Evolutionary conservation across 108 stramenopile genomes (phyloP).

Genomic region (Heterococcus sp.): DNA sequence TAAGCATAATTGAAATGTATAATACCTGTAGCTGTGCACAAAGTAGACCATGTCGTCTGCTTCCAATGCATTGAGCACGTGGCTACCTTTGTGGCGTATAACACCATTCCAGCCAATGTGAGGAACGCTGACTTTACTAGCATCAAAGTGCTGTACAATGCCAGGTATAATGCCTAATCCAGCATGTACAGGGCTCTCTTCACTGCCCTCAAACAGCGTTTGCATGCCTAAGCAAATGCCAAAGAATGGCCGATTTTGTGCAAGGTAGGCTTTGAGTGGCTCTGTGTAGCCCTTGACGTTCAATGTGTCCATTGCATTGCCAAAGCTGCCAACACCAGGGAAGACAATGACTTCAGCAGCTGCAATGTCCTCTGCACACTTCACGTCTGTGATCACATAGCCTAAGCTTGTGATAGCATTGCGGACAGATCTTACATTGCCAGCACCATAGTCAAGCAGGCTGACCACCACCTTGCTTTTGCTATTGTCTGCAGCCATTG

Average conservation of each 20-base stretch:
- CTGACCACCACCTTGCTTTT: constrained; percentile 31
- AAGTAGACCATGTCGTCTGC: constrained; percentile 72
- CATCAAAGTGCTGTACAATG: constrained; percentile 71
- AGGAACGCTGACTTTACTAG: constrained; percentile 68
- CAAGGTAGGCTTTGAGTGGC: constrained; percentile 74
- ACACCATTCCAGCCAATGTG: constrained; percentile 98
- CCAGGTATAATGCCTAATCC: constrained; percentile 92
- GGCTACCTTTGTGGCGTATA: constrained; percentile 68
- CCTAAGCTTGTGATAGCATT: constrained; percentile 83
- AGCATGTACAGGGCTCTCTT: constrained; percentile 70
- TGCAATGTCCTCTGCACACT: constrained; percentile 72
- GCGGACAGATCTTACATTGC: constrained; percentile 76
- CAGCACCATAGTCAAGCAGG: constrained; percentile 95
- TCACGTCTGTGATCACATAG: constrained; percentile 71
- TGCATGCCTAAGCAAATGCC: constrained; percentile 99
- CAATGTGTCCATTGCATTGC: constrained; percentile 50
- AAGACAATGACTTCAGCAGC: constrained; percentile 83
- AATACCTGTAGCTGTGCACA: constrained; percentile 88
- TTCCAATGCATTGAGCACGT: constrained; percentile 59
- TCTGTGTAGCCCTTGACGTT: constrained; percentile 70
- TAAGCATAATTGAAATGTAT: no score
- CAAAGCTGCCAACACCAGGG: constrained; percentile 68
- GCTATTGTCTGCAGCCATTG: no score
- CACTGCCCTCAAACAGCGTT: constrained; percentile 85
- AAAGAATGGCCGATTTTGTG: constrained; percentile 77